Evolutionary conservation across 352 stramenopile genomes (phyloP).

Genomic region (Phytophthora citricola): DNA sequence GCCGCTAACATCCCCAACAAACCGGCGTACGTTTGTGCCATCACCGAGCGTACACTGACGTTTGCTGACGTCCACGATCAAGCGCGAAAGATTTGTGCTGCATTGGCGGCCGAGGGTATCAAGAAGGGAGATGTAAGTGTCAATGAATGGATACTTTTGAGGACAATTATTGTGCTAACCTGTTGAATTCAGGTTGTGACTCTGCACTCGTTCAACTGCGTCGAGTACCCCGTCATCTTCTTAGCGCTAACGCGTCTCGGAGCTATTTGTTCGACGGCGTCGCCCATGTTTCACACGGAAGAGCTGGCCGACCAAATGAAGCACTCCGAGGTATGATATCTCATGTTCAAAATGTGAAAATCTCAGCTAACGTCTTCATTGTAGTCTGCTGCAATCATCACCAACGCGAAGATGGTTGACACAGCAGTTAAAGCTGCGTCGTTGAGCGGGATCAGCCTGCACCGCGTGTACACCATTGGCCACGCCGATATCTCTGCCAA

Average conservation of each 20-base stretch:
- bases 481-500: constrained; percentile 8
- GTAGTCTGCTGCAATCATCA: constrained; percentile 40
- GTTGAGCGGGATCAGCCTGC: constrained; percentile 10
- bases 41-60: constrained; percentile 49
- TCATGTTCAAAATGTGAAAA: neutral
- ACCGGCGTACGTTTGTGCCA: constrained; percentile 47
- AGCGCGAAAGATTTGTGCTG: constrained; percentile 41
- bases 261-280: constrained; percentile 51
- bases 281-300: constrained; percentile 45
- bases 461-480: constrained; percentile 44
- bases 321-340: constrained; percentile 35
- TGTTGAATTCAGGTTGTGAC: constrained; percentile 38
- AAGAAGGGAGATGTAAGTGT: constrained; percentile 53
- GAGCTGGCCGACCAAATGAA: constrained; percentile 50
- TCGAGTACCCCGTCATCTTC: constrained; percentile 66
- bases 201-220: constrained; percentile 61
- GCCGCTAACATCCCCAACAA: constrained; percentile 37
- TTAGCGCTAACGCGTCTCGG: constrained; percentile 52
- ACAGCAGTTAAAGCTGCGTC: constrained; percentile 38
- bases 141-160: too few relatives aligned
- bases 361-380: constrained; percentile 8
- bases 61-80: constrained; percentile 44
- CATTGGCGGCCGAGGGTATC: constrained; percentile 46
- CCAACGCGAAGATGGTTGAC: constrained; percentile 37
- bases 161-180: constrained; percentile 3